phyloP scores from a whole-genome alignment of 2,329 filamentous ascomycete species.

The Rhytidhysteron rufulum region DNA sequence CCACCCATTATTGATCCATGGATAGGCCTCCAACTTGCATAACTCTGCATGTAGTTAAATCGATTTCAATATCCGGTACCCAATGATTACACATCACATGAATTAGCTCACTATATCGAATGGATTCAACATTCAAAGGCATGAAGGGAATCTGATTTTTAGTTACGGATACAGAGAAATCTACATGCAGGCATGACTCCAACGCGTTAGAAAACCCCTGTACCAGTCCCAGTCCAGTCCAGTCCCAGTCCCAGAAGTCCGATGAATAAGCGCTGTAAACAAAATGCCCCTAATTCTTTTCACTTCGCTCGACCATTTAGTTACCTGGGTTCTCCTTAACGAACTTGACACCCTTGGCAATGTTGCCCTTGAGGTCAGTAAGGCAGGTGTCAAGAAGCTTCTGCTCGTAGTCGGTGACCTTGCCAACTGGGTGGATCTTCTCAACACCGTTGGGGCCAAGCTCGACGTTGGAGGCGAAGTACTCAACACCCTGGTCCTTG shows the following conservation, averaged over 20 bases:
- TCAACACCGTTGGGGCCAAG: constrained; percentile 94
- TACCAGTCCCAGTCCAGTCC: constrained; percentile 11
- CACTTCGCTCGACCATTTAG: constrained; percentile 12
- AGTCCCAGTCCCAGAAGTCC: constrained; percentile 13
- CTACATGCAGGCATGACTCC: background rate
- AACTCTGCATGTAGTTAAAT: too few species aligned
- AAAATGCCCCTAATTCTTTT: constrained; percentile 15
- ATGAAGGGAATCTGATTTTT: background rate
- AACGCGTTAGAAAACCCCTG: background rate
- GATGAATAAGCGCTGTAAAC: constrained; percentile 17
- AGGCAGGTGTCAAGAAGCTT: constrained; percentile 83
- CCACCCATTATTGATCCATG: too few species aligned
- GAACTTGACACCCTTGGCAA: constrained; percentile 78
- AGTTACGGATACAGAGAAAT: background rate
- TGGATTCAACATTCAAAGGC: background rate
- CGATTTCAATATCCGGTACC: too few species aligned
- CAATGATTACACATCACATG: too few species aligned
- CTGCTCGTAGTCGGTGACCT: constrained; percentile 81
- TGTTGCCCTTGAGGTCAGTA: constrained; percentile 85
- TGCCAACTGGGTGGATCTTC: constrained; percentile 85
- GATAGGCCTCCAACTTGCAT: too few species aligned
- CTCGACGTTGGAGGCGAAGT: constrained; percentile 94
- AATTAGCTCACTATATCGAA: too few species aligned
- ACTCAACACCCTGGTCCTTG: constrained; percentile 97
- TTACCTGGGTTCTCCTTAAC: constrained; percentile 54